Evolutionary conservation across 352 stramenopile species (phyloP).

Genomic region (Aphanomyces stellatus): DNA sequence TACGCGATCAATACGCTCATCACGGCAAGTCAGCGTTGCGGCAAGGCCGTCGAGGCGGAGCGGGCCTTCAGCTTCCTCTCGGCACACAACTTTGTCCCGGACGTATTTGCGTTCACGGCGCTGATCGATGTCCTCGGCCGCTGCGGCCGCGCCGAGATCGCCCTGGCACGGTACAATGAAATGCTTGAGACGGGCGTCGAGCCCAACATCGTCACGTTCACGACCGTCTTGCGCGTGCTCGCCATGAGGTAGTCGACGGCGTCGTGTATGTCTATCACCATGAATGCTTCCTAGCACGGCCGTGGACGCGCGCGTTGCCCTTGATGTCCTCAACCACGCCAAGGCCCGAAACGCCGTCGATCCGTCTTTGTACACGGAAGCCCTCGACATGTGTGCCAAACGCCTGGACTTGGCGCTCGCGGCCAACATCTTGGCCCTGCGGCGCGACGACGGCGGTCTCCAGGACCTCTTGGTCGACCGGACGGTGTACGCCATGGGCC

Average conservation of each 20-base stretch:
- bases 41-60: constrained; percentile 42
- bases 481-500: neutral
- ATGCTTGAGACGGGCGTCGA: constrained; percentile 50
- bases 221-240: constrained; percentile 49
- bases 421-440: neutral
- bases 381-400: constrained; percentile 40
- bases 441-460: neutral
- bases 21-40: constrained; percentile 57
- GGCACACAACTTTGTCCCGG: constrained; percentile 44
- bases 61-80: constrained; percentile 48
- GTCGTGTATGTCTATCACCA: neutral
- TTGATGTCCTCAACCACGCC: constrained; percentile 41
- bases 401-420: neutral
- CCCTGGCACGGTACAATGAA: constrained; percentile 42
- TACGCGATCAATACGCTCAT: constrained; percentile 77
- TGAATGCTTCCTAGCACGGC: neutral
- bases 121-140: constrained; percentile 66
- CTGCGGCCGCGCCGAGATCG: constrained; percentile 25
- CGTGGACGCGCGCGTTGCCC: constrained; percentile 29
- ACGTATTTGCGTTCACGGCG: constrained; percentile 76
- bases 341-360: constrained; percentile 46
- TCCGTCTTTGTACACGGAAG: constrained; percentile 49
- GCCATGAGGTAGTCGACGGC: constrained; percentile 13
- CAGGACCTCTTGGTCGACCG: neutral
- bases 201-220: constrained; percentile 72